A percentile compares a stretch with the other conserved stretches of the same genome.
Conservation (phyloP, 73 alveolate species). For the Paramecium sexaurelia region DNA sequence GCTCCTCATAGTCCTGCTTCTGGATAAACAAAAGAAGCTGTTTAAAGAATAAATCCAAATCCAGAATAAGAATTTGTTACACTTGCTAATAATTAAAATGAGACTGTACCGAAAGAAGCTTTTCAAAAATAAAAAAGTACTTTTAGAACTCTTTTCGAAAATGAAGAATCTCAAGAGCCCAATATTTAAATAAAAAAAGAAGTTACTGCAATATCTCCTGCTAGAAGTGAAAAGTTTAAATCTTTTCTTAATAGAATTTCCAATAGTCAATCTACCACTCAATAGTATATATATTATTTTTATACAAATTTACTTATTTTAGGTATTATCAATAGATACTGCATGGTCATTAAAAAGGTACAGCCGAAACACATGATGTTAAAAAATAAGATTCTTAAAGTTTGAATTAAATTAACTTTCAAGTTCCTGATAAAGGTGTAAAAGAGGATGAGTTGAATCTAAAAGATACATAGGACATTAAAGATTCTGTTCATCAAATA, state of each 20-base stretch:
- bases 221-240: conserved; percentile 47
- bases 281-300: background rate
- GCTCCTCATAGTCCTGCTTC: conserved; percentile 59
- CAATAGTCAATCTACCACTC: conserved; percentile 21
- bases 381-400: conserved; percentile 15
- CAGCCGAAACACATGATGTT: conserved; percentile 24
- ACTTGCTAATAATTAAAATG: background rate
- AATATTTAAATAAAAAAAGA: background rate
- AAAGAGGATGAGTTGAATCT: background rate
- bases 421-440: conserved; percentile 32
- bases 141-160: conserved; percentile 30
- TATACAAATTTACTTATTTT: background rate
- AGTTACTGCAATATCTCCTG: conserved; percentile 19
- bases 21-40: conserved; percentile 39
- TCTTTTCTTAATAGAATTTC: conserved; percentile 16
- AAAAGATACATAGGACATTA: background rate
- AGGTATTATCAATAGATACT: conserved; percentile 49
- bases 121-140: conserved; percentile 32
- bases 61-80: background rate
- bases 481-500: conserved; percentile 15
- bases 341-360: background rate
- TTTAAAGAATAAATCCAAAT: conserved; percentile 19
- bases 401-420: background rate
- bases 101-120: conserved; percentile 40
- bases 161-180: background rate